Evolutionary conservation across 441 rosid species (phyloP).

Genomic region (Lepidium campestre): DNA sequence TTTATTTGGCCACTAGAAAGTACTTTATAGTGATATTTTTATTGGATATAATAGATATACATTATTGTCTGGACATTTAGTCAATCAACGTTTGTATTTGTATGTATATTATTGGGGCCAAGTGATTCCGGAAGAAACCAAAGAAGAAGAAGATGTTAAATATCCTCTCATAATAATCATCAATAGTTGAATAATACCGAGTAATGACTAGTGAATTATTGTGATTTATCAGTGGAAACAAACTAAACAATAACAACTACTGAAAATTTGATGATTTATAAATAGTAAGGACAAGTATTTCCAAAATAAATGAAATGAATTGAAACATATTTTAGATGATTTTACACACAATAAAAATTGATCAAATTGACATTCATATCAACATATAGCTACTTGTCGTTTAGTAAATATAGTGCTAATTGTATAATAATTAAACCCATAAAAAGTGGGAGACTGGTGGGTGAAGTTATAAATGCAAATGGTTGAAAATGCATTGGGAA

Average conservation of each 20-base stretch:
- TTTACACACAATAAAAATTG: not conserved
- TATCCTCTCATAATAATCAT: not conserved
- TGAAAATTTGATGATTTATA: not conserved
- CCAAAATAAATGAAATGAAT: not conserved
- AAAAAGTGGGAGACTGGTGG: not conserved
- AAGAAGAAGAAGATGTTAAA: conserved; percentile 17
- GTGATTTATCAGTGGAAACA: not conserved
- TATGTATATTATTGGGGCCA: conserved; percentile 16
- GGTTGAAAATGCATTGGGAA: conserved; percentile 12
- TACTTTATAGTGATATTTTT: not conserved
- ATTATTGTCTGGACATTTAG: conserved; percentile 11
- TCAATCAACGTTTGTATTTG: conserved; percentile 3
- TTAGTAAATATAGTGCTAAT: not conserved
- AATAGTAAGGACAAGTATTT: not conserved
- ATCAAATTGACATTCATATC: not conserved
- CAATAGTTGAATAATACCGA: no score
- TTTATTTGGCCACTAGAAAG: not conserved
- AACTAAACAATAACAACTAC: not conserved
- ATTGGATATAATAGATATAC: not conserved
- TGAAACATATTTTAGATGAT: not conserved
- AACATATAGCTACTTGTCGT: not conserved
- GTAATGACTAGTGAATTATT: not conserved
- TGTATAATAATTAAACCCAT: not conserved
- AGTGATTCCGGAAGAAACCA: conserved; percentile 23
- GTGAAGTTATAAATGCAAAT: conserved; percentile 19